These are phyloP conservation scores for Rhinocladiella similis DNA, from an alignment of 2,329 filamentous ascomycete genomes.

Conservation along the genomic window DNA sequence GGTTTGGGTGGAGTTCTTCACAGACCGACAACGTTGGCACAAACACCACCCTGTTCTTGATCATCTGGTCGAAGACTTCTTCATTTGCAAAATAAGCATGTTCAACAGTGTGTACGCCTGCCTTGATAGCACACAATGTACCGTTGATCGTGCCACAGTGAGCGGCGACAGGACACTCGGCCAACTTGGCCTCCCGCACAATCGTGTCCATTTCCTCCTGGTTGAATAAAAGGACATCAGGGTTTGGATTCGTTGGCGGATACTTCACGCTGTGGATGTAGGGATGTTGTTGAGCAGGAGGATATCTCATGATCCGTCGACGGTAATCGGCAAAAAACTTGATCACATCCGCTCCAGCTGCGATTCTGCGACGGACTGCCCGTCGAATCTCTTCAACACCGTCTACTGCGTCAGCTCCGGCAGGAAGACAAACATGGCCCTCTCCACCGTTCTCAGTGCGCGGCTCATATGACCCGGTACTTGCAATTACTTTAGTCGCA, in stretches of 20 bases:
- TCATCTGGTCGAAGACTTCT: slow-evolving; percentile 48
- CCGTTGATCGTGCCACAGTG: slow-evolving; percentile 45
- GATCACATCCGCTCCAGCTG: slow-evolving; percentile 51
- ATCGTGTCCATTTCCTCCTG: slow-evolving; percentile 54
- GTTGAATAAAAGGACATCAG: slow-evolving; percentile 47
- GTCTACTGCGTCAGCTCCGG: slow-evolving; percentile 49
- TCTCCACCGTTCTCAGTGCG: slow-evolving; percentile 46
- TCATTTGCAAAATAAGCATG: slow-evolving; percentile 43
- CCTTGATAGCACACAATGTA: slow-evolving; percentile 47
- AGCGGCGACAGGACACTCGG: slow-evolving; percentile 44
- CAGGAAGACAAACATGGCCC: slow-evolving; percentile 33
- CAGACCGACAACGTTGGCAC: slow-evolving; percentile 55
- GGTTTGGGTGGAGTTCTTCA: slow-evolving; percentile 35
- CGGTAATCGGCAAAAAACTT: slow-evolving; percentile 55
- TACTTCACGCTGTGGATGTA: slow-evolving; percentile 35
- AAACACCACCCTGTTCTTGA: slow-evolving; percentile 46
- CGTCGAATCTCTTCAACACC: slow-evolving; percentile 47
- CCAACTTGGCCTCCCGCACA: slow-evolving; percentile 47
- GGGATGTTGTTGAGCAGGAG: slow-evolving; percentile 31
- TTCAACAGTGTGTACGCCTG: slow-evolving; percentile 52
- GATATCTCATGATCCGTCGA: slow-evolving; percentile 45
- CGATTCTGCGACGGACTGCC: slow-evolving; percentile 49
- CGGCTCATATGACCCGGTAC: slow-evolving; percentile 51
- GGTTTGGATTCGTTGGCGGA: slow-evolving; percentile 42
- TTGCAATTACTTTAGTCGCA: slow-evolving; percentile 53